Evolutionary conservation across 1,139 yeast species (phyloP), one percentile per base, ranked within the genome.

Genomic region (Ogataea hybrid): DNA sequence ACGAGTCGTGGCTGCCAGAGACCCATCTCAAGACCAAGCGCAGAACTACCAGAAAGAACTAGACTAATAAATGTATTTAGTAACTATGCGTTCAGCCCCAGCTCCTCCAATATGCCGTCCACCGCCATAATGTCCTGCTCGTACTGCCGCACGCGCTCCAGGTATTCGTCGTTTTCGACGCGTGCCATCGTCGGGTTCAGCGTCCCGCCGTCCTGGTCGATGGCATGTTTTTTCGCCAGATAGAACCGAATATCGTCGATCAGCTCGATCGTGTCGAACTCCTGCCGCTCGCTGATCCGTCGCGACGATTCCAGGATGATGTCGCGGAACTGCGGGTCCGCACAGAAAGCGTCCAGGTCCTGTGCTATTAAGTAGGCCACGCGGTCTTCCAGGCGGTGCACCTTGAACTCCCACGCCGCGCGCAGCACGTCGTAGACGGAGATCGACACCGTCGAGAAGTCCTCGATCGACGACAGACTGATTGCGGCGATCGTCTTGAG

Each of bases 251-350:
- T 80, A 63, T 85, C 95, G 63, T 84, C 95, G 30, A 85, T 68
- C 50, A 85, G 65, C 55, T 85, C 95, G 58, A 85, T 82, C 1
- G 94, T 82, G 62, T 85, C 95, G 0, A 86, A 81, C 45, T 78
- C 85, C 53, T 85, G 81, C 58, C 94, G 71, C 14, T 63, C 65
- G 17, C 70, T 58, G 44, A 85, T 83, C 52, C 88, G 67, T 10
- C 59, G 55, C 0, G 94, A 84, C 56, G 84, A 75, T 70, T 52
- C 73, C 17, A 57, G 11, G 6, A 77, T 69, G 10, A 73, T 61
- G 1, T 60, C 59, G 29, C 57, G 57, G 44, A 77, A 70, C 17
- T 64, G 65, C 1, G 61, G 57, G 31, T 68, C 63, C 0, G 51
- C 33, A 25, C 67, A 62, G 39, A 75, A 75, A 1, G 50, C 41